A percentile compares a stretch with the other conserved stretches of the same genome.
phyloP scores from a whole-genome alignment of 495 filamentous ascomycete species.

The Ramalina intermedia region DNA sequence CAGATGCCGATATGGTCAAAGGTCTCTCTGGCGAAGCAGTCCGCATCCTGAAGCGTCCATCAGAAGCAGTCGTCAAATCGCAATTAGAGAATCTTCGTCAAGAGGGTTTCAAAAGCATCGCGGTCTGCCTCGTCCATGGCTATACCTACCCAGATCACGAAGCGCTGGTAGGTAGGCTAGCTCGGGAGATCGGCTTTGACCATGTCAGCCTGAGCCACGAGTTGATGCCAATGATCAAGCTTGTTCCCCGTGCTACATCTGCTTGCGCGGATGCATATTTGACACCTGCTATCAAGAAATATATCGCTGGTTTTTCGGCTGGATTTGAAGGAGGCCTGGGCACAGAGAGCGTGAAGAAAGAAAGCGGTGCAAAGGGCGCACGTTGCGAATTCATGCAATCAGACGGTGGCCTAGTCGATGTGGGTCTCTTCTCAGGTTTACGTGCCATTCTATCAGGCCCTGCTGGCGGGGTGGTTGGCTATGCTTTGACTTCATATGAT shows the following conservation, averaged over 20 bases:
- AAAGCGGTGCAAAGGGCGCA: slow-evolving; percentile 48
- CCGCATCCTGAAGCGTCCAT: slow-evolving; percentile 26
- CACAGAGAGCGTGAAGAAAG: slow-evolving; percentile 30
- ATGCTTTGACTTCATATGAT: slow-evolving; percentile 87
- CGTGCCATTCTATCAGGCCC: slow-evolving; percentile 46
- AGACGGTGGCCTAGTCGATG: slow-evolving; percentile 41
- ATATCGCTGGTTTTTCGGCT: slow-evolving; percentile 73
- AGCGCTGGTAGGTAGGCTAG: slow-evolving; percentile 31
- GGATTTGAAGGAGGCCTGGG: slow-evolving; percentile 41
- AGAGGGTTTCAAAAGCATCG: slow-evolving; percentile 33
- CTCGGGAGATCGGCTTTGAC: slow-evolving; percentile 34
- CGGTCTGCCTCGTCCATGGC: slow-evolving; percentile 39
- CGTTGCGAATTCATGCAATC: slow-evolving; percentile 42
- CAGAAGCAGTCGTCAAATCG: slow-evolving; percentile 20
- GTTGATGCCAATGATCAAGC: slow-evolving; percentile 76
- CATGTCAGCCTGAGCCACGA: slow-evolving; percentile 41
- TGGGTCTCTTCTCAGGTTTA: slow-evolving; percentile 41
- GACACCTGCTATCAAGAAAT: slow-evolving; percentile 89
- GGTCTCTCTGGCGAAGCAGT: slow-evolving; percentile 39
- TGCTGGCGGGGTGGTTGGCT: slow-evolving; percentile 70
- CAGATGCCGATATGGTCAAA: slow-evolving; percentile 27
- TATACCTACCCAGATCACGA: slow-evolving; percentile 43
- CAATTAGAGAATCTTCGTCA: slow-evolving; percentile 29
- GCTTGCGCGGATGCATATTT: slow-evolving; percentile 94
- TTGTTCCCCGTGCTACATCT: slow-evolving; percentile 69